Evolutionary conservation across 768 basidiomycete genomes (phyloP), one percentile per base, ranked within the genome.

Genomic region (Phaffia australis): DNA sequence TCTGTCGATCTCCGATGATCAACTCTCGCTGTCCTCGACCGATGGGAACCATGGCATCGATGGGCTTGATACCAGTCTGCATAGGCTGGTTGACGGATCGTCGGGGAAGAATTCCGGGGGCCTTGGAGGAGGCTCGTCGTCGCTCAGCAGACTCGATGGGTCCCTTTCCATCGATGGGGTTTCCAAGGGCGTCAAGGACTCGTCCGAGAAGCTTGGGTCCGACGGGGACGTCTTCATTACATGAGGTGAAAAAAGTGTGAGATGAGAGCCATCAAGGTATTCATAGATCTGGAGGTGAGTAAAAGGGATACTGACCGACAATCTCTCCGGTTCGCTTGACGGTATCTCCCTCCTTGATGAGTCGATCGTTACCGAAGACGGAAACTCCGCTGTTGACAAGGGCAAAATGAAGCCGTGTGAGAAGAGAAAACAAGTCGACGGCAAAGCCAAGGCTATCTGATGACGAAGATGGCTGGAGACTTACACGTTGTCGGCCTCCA

Each of bases 11-110:
- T 85, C 95, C 95, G 74, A 99, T 99, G 79, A 99, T 99, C 68
- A 99, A 83, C 80, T 99, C 95, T 89, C 95, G 95, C 82, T 99
- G 95, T 70, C 95, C 95, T 87, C 95, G 95, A 77, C 95, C 95
- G 78, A 99, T 99, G 74, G 95, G 95, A 71, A 99, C 95, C 92
- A 99, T 95, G 77, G 95, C 94, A 79, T 99, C 95, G 79, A 99
- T 97, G 77, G 94, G 92, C 83, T 99, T 99, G 77, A 99, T 87
- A 82, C 95, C 95, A 72, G 95, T 99, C 88, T 95, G 89, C 95
- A 99, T 99, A 73, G 95, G 94, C 84, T 97, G 91, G 83, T 90
- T 89, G 81, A 99, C 95, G 77, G 95, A 98, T 76, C 90, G 91
- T 83, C 95, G 90, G 72, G 95, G 95, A 61, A 98, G 82, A 77